Evolutionary conservation across 345 rosid genomes (phyloP).

Genomic region (Citrus reticulata): DNA sequence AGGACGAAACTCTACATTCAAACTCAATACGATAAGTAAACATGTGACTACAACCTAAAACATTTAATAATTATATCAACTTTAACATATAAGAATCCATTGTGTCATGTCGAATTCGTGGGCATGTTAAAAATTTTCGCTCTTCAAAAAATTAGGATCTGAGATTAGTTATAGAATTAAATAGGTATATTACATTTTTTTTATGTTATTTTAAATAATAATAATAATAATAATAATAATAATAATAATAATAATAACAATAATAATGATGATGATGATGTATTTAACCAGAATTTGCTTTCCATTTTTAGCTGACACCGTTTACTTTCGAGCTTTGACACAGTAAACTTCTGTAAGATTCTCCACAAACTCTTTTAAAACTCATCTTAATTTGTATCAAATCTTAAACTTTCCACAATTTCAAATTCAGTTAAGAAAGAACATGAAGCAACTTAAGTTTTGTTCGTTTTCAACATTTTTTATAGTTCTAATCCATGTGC

Average conservation of each 20-base stretch:
- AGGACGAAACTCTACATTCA: no score
- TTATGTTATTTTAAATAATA: background rate
- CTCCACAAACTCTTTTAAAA: background rate
- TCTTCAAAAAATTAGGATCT: no score
- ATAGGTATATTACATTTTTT: background rate
- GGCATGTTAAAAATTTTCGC: background rate
- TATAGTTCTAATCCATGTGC: slow-evolving; percentile 1
- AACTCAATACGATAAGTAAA: no score
- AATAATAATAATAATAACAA: no score
- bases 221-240: no score
- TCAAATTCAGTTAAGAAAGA: background rate
- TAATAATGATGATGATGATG: no score
- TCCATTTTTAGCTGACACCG: background rate
- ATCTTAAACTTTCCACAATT: background rate
- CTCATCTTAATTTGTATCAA: background rate
- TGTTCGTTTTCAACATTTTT: slow-evolving; percentile 14
- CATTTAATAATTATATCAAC: no score
- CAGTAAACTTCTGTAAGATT: background rate
- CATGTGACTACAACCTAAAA: no score
- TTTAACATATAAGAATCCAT: no score
- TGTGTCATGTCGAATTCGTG: no score
- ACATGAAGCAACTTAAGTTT: slow-evolving; percentile 22
- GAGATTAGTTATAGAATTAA: background rate
- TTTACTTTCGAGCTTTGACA: background rate
- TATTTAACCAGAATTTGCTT: background rate